Conservation (phyloP, 805 yeast genomes). For the Cyberlindnera meyerae region DNA sequence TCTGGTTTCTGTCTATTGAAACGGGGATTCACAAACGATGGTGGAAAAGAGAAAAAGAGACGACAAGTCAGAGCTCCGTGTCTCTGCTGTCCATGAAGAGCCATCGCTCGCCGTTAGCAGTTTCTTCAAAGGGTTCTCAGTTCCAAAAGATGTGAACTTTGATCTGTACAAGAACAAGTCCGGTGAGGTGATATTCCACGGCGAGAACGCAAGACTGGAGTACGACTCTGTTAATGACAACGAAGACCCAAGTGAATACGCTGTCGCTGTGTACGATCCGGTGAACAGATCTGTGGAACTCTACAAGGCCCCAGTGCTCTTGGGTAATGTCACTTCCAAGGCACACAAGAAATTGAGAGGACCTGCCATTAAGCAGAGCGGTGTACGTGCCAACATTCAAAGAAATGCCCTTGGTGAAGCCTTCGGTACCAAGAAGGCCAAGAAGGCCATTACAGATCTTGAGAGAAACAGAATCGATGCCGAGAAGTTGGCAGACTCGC, state of each 20-base stretch:
- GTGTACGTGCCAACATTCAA: slow-evolving; percentile 46
- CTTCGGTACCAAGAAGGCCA: slow-evolving; percentile 95
- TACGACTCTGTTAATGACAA: slow-evolving; percentile 55
- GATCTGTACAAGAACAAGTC: slow-evolving; percentile 46
- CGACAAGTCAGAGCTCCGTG: slow-evolving; percentile 37
- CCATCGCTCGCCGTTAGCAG: slow-evolving; percentile 56
- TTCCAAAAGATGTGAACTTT: slow-evolving; percentile 55
- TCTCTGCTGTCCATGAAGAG: slow-evolving; percentile 33
- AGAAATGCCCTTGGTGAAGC: slow-evolving; percentile 90
- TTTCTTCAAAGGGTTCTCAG: slow-evolving; percentile 73
- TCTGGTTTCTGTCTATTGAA: no score
- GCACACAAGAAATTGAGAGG: slow-evolving; percentile 52
- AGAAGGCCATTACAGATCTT: slow-evolving; percentile 75
- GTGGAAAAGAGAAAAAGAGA: slow-evolving; percentile 31
- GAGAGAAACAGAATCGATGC: slow-evolving; percentile 86
- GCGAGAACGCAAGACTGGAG: slow-evolving; percentile 68
- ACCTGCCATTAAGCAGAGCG: slow-evolving; percentile 58
- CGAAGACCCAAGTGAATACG: slow-evolving; percentile 43
- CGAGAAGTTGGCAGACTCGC: slow-evolving; percentile 66
- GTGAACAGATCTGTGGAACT: slow-evolving; percentile 58
- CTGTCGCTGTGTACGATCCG: slow-evolving; percentile 76
- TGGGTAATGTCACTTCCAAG: slow-evolving; percentile 59
- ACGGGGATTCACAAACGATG: no score
- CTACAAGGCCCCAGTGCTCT: slow-evolving; percentile 57
- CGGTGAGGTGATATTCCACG: slow-evolving; percentile 57